These are phyloP conservation scores for Leavenworthia alabamica DNA, from an alignment of 345 rosid species.

Conservation along the genomic window DNA sequence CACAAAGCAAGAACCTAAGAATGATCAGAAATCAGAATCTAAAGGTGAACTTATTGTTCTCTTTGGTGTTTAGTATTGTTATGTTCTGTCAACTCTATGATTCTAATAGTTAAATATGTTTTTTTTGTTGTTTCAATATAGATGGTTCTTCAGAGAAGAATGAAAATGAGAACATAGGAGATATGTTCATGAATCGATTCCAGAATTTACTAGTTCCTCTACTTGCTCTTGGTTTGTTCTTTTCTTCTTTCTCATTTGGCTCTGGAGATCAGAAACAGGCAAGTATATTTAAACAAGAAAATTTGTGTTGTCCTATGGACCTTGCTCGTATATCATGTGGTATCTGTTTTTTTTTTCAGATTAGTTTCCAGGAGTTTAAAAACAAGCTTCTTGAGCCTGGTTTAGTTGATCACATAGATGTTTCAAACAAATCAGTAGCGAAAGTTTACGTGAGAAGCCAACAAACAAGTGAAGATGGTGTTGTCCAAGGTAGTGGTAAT, in stretches of 20 bases:
- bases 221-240: slow-evolving; percentile 46
- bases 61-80: too few species aligned
- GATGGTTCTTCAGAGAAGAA: slow-evolving; percentile 66
- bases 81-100: too few species aligned
- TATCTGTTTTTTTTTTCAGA: slow-evolving; percentile 39
- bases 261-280: slow-evolving; percentile 62
- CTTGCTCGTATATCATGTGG: too few species aligned
- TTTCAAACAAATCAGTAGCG: slow-evolving; percentile 83
- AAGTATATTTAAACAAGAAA: slow-evolving; percentile 6
- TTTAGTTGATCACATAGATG: slow-evolving; percentile 83
- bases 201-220: slow-evolving; percentile 50
- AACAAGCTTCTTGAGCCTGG: slow-evolving; percentile 95
- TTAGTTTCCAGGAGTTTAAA: slow-evolving; percentile 95
- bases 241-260: slow-evolving; percentile 42
- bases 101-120: slow-evolving; percentile 1
- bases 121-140: slow-evolving; percentile 38
- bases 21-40: slow-evolving; percentile 70
- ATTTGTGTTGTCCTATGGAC: background rate
- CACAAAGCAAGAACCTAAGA: slow-evolving; percentile 70
- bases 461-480: slow-evolving; percentile 35
- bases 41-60: too few species aligned
- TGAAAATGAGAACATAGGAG: slow-evolving; percentile 44
- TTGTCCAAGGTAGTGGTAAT: slow-evolving; percentile 33
- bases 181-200: slow-evolving; percentile 40
- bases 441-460: slow-evolving; percentile 66